Evolutionary conservation across 2,329 filamentous ascomycete genomes (phyloP).

Genomic region (Neonectria magnoliae): DNA sequence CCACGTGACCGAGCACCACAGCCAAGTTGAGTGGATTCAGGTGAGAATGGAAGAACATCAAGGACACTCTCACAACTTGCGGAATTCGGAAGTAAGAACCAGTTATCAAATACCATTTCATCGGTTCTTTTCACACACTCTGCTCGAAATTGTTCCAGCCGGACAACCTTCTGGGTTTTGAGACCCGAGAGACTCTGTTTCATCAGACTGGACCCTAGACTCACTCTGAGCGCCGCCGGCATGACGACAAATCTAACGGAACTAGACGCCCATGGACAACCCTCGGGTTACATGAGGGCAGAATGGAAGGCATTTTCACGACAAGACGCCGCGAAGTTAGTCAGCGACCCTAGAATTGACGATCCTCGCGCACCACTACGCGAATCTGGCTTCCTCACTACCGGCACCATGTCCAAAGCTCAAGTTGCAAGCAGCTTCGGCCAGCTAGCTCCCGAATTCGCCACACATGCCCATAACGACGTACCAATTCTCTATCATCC

Average conservation of each 20-base stretch:
- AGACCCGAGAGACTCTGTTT: neutral
- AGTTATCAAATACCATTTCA: too few species aligned
- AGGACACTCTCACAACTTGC: neutral
- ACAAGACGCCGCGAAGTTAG: slow-evolving; percentile 62
- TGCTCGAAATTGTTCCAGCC: neutral
- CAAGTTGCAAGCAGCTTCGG: slow-evolving; percentile 57
- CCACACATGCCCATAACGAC: slow-evolving; percentile 49
- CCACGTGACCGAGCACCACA: slow-evolving; percentile 21
- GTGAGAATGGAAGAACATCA: slow-evolving; percentile 1
- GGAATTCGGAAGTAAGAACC: neutral
- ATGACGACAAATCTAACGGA: slow-evolving; percentile 48
- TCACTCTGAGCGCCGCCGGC: slow-evolving; percentile 1
- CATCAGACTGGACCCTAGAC: neutral
- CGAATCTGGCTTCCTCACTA: slow-evolving; percentile 56
- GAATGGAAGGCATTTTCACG: slow-evolving; percentile 81
- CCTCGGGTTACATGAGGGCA: slow-evolving; percentile 74
- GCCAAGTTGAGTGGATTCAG: slow-evolving; percentile 20
- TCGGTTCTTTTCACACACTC: too few species aligned
- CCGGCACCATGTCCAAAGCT: slow-evolving; percentile 54
- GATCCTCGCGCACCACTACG: slow-evolving; percentile 55
- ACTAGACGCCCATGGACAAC: slow-evolving; percentile 81
- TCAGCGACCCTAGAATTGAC: slow-evolving; percentile 66
- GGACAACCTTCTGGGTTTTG: neutral
- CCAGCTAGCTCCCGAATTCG: slow-evolving; percentile 49
- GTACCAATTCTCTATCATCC: slow-evolving; percentile 70